Conservation (phyloP, 1,139 yeast species). For the Groenewaldozyma auringiensis region DNA sequence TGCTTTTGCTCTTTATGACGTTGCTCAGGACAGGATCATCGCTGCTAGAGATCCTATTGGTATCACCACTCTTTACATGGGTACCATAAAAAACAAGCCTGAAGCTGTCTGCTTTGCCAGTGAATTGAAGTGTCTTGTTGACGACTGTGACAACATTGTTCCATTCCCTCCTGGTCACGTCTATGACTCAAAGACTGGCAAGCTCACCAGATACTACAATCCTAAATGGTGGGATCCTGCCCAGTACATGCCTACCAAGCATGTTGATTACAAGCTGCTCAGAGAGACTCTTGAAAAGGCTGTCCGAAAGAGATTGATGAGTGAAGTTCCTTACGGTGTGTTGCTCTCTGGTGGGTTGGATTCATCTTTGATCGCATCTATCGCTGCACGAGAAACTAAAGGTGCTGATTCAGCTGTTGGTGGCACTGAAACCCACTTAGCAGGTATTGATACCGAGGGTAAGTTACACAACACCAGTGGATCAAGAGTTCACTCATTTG, state of each 20-base stretch:
- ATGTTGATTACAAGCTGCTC: constrained; percentile 61
- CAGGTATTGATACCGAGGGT: constrained; percentile 90
- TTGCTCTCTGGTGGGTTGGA: constrained; percentile 94
- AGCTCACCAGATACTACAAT: constrained; percentile 75
- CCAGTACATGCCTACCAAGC: constrained; percentile 58
- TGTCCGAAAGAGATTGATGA: constrained; percentile 97
- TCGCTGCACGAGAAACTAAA: constrained; percentile 92
- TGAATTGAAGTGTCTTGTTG: constrained; percentile 86
- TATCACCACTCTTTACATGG: constrained; percentile 92
- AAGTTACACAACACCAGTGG: constrained; percentile 69
- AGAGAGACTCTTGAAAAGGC: constrained; percentile 85
- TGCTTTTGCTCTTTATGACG: constrained; percentile 88
- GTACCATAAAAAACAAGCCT: constrained; percentile 64
- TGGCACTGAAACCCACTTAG: constrained; percentile 42
- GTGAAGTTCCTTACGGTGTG: constrained; percentile 98
- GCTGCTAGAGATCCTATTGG: constrained; percentile 99
- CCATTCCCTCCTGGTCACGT: constrained; percentile 99
- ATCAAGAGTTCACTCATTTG: constrained; percentile 87
- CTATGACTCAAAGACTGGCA: constrained; percentile 84
- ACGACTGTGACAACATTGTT: constrained; percentile 83
- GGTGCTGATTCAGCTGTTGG: constrained; percentile 50
- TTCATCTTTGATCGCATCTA: constrained; percentile 90
- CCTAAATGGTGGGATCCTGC: constrained; percentile 91
- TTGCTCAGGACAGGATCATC: constrained; percentile 70
- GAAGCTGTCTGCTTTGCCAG: constrained; percentile 82